Base-by-base conservation (phyloP, 2,329 filamentous ascomycete species). In the Penicillium italicum region DNA sequence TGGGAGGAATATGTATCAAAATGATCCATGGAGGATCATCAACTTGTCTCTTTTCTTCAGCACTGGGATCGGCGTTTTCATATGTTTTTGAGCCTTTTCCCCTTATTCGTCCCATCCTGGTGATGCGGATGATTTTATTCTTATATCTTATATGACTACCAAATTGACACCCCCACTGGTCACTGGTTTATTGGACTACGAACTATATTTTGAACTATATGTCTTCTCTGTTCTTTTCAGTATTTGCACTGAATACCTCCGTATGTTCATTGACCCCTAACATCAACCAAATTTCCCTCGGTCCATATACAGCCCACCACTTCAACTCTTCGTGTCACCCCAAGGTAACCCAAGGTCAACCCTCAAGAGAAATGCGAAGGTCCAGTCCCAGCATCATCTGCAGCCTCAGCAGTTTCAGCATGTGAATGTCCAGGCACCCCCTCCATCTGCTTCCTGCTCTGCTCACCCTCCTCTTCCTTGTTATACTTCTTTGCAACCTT, bases 341-440 rank as follows among this genome's bases (percentile, higher is more conserved):
- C 10, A 24, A 22, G 5, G 10, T 33, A 26, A 11, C 8, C 24
- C 16, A 42, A 18, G 11, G 7, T 10, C 11, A 22, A 31, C 9
- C 3, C 28, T 50, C 28, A 50, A 20, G 48, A 56, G 12, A 43
- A 40, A 10, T 55, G 43, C 5, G 62, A 66, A 14, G 63, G 60
- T n/a, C 62, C 63, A n/a, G 56, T 50, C 30, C 22, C 56, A 18
- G 45, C 22, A 36, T 56, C 31, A 42, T 62, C n/a, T 5, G 20
- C 30, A 16, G 4, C 40, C 42, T 64, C 64, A 36, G 59, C 16
- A 33, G 62, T 42, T 48, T 68, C 66, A 28, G 60, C 60, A 56
- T 67, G 65, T 22, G 57, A 30, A 57, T 68, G 62, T 3, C 41
- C 57, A n/a, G 56, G 60, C 1, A 24, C 37, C 10, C 50, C 45